phyloP scores from a whole-genome alignment of 2,329 filamentous ascomycete genomes.

The Paraconiothyrium brasiliense region DNA sequence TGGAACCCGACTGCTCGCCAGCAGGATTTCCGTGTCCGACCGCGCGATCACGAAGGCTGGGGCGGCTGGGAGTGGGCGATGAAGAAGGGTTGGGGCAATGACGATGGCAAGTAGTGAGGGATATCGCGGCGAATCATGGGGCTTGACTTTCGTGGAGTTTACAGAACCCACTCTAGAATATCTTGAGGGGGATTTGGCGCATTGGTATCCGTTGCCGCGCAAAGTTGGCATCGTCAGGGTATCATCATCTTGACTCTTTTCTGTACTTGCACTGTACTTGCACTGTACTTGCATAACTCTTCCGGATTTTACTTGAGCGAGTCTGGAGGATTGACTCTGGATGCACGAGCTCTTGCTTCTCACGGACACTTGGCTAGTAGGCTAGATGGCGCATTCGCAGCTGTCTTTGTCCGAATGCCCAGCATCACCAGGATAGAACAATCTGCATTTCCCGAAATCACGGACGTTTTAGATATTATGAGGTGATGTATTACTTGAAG shows the following conservation, averaged over 20 bases:
- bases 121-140: neutral
- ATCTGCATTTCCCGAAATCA: neutral
- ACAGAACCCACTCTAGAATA: neutral
- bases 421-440: neutral
- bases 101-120: slow-evolving; percentile 5
- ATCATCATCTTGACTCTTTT: neutral
- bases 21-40: slow-evolving; percentile 25
- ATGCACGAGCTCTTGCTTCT: neutral
- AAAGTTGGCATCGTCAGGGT: neutral
- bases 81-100: slow-evolving; percentile 17
- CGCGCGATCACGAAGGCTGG: slow-evolving; percentile 30
- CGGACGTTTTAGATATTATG: neutral
- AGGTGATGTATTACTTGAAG: neutral
- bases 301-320: neutral
- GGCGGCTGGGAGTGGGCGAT: slow-evolving; percentile 34
- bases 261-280: neutral
- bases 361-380: neutral
- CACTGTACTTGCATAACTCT: neutral
- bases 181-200: neutral
- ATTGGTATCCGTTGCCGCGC: slow-evolving; percentile 5
- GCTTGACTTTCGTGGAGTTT: neutral
- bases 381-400: neutral
- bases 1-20: slow-evolving; percentile 25
- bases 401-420: neutral
- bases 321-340: neutral